These are phyloP conservation scores for Suhomyces terraborum DNA, from an alignment of 1,139 yeast species.

Conservation along the genomic window DNA sequence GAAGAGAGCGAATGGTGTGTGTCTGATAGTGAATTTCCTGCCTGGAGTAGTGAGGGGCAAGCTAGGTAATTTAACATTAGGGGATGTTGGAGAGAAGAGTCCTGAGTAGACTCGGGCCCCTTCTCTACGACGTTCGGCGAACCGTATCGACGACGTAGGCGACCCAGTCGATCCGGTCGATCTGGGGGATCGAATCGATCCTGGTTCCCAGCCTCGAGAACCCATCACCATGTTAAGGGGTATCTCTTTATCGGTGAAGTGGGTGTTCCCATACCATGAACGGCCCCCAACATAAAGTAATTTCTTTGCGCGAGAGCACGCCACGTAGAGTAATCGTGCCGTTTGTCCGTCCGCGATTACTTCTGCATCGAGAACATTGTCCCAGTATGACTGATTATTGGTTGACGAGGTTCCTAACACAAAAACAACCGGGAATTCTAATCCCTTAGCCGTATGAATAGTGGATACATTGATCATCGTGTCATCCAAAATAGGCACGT, in stretches of 20 bases:
- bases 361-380: constrained; percentile 14
- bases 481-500: constrained; percentile 30
- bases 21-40: constrained; percentile 8
- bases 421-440: constrained; percentile 71
- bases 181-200: neutral
- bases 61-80: constrained; percentile 1
- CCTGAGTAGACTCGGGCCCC: constrained; percentile 1
- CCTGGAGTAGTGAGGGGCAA: constrained; percentile 3
- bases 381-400: constrained; percentile 22
- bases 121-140: too few species aligned
- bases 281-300: constrained; percentile 40
- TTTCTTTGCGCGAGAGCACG: constrained; percentile 61
- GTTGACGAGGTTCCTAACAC: constrained; percentile 37
- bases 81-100: neutral
- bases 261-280: neutral
- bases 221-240: neutral
- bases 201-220: neutral
- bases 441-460: constrained; percentile 70
- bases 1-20: constrained; percentile 6
- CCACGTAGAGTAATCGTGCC: constrained; percentile 58
- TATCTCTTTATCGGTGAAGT: neutral
- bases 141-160: too few species aligned
- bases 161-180: too few species aligned
- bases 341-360: constrained; percentile 10
- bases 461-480: constrained; percentile 56